These are phyloP conservation scores for Gossypium davidsonii DNA, from an alignment of 441 rosid species.

Conservation along the genomic window DNA sequence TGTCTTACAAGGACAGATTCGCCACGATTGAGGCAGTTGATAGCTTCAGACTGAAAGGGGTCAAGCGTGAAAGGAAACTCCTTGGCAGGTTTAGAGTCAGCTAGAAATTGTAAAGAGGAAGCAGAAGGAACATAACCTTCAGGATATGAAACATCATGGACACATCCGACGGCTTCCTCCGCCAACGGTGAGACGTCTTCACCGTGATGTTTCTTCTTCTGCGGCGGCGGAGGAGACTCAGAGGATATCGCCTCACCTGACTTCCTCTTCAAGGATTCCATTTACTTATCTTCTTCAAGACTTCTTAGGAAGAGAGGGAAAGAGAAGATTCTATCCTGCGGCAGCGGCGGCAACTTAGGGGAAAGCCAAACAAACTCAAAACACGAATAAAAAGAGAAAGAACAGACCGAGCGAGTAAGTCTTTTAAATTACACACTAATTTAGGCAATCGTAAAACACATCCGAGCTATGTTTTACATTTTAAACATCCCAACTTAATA, in stretches of 20 bases:
- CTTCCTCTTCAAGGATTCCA: slow-evolving; percentile 68
- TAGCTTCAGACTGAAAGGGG: slow-evolving; percentile 93
- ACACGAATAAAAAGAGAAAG: not conserved
- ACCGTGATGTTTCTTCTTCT: slow-evolving; percentile 33
- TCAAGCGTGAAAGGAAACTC: slow-evolving; percentile 88
- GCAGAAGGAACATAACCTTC: slow-evolving; percentile 47
- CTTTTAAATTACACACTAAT: not conserved
- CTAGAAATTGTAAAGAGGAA: slow-evolving; percentile 20
- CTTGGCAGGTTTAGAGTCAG: slow-evolving; percentile 54
- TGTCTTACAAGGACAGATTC: slow-evolving; percentile 82
- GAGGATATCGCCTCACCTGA: slow-evolving; percentile 30
- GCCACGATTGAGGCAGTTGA: slow-evolving; percentile 74
- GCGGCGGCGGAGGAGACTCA: slow-evolving; percentile 29
- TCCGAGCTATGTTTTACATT: not conserved
- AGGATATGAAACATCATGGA: slow-evolving; percentile 87
- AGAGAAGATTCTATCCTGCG: not conserved
- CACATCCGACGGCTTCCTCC: slow-evolving; percentile 48
- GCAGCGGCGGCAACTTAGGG: slow-evolving; percentile 10
- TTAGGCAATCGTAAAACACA: not conserved
- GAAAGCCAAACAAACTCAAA: not conserved
- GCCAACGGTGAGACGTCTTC: slow-evolving; percentile 27
- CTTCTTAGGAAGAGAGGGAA: not conserved
- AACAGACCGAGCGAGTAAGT: not conserved
- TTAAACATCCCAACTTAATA: not conserved
- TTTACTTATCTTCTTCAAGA: slow-evolving; percentile 4